Percentiles rank a stretch among this genome's conserved stretches.
phyloP scores from a whole-genome alignment of 2,329 filamentous ascomycete genomes.

The Epichloe sp. region DNA sequence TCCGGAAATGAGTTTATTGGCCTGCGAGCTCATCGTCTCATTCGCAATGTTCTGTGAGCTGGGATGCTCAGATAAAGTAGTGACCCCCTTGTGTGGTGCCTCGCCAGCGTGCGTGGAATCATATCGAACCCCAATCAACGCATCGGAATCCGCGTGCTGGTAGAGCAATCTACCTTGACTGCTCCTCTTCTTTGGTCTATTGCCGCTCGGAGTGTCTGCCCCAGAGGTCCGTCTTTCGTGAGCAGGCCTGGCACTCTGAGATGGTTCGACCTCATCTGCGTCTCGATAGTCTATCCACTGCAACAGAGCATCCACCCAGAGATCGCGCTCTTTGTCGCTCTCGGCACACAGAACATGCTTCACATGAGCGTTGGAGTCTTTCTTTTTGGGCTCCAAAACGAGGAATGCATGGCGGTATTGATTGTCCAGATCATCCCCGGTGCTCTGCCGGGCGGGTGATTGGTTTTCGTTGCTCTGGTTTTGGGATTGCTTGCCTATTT shows the following conservation, averaged over 20 bases:
- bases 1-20: constrained; percentile 55
- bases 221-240: constrained; percentile 29
- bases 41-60: constrained; percentile 18
- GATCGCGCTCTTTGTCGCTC: constrained; percentile 81
- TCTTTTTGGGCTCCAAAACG: constrained; percentile 94
- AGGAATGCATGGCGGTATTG: constrained; percentile 95
- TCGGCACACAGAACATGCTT: constrained; percentile 94
- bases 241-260: constrained; percentile 13
- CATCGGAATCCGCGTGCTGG: constrained; percentile 28
- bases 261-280: constrained; percentile 33
- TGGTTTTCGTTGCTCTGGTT: constrained; percentile 33
- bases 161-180: constrained; percentile 20
- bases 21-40: constrained; percentile 26
- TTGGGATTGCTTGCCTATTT: constrained; percentile 81
- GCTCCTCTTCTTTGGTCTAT: constrained; percentile 19
- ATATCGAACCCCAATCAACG: constrained; percentile 45
- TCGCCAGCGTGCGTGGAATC: constrained; percentile 41
- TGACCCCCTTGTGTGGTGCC: constrained; percentile 30
- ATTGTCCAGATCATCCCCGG: constrained; percentile 68
- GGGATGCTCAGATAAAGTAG: constrained; percentile 20
- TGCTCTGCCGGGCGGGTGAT: constrained; percentile 42
- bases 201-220: constrained; percentile 12
- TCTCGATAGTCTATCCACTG: constrained; percentile 75
- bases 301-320: constrained; percentile 83
- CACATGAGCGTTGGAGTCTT: constrained; percentile 76